phyloP scores from a whole-genome alignment of 2,329 filamentous ascomycete genomes.

The Colletotrichum liaoningense region DNA sequence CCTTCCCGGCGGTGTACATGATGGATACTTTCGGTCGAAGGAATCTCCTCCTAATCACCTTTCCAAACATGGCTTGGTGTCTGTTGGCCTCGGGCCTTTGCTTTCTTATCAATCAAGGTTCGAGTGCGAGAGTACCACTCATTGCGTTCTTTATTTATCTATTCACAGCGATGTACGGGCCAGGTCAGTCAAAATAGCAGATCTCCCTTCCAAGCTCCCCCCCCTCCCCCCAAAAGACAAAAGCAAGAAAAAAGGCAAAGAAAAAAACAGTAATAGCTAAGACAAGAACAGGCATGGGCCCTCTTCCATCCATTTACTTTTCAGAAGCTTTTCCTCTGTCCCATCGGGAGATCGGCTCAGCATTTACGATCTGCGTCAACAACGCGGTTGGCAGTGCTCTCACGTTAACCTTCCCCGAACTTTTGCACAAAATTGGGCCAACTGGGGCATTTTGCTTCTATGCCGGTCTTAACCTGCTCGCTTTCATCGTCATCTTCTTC shows the following conservation, averaged over 20 bases:
- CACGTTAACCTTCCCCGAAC: conserved; percentile 58
- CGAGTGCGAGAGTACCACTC: conserved; percentile 55
- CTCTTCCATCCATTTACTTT: conserved; percentile 56
- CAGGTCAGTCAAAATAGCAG: conserved; percentile 43
- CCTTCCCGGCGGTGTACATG: conserved; percentile 68
- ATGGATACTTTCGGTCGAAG: conserved; percentile 69
- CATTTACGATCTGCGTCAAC: conserved; percentile 46
- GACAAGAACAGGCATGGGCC: conserved; percentile 41
- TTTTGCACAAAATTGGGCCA: conserved; percentile 50
- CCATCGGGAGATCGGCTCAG: conserved; percentile 56
- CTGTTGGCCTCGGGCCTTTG: conserved; percentile 57
- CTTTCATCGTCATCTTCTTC: conserved; percentile 73
- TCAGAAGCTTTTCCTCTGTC: conserved; percentile 67
- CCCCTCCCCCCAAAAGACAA: no score
- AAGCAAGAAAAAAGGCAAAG: no score
- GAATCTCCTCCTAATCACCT: conserved; percentile 57
- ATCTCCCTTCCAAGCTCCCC: not conserved
- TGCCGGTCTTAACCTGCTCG: conserved; percentile 67
- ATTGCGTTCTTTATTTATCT: conserved; percentile 69
- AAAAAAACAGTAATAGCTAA: not conserved
- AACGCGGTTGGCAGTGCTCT: conserved; percentile 42
- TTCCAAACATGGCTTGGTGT: conserved; percentile 56
- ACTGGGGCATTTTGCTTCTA: conserved; percentile 70
- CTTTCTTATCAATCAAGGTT: conserved; percentile 57
- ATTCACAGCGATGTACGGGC: conserved; percentile 63